phyloP scores from a whole-genome alignment of 208 protist genomes.

The Leptomonas seymouri region DNA sequence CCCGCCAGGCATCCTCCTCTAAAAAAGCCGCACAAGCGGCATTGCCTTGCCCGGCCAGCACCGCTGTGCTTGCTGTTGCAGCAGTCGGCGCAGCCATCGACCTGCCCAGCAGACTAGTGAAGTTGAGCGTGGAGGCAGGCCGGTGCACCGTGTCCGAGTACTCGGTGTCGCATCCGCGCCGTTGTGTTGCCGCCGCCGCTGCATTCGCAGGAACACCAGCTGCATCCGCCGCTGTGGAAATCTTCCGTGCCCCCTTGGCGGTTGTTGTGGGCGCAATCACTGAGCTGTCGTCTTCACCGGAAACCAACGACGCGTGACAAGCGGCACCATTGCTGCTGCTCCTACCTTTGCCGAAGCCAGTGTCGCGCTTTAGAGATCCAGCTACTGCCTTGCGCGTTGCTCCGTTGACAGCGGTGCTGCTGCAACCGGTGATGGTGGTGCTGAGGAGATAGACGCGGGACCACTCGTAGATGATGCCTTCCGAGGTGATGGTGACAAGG shows the following conservation, averaged over 20 bases:
- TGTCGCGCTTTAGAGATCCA: no score
- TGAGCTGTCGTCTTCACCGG: no score
- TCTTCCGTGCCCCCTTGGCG: neutral
- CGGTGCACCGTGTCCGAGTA: slow-evolving; percentile 11
- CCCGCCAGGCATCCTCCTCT: slow-evolving; percentile 32
- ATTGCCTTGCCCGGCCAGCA: slow-evolving; percentile 1
- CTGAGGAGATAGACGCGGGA: slow-evolving; percentile 50
- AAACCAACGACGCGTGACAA: no score
- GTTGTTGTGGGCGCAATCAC: neutral
- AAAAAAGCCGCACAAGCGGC: slow-evolving; percentile 28
- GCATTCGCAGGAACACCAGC: neutral
- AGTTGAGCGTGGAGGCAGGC: slow-evolving; percentile 4
- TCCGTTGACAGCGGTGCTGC: neutral
- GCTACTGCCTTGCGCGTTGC: neutral
- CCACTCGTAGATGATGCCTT: slow-evolving; percentile 69
- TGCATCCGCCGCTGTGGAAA: neutral
- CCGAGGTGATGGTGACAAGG: slow-evolving; percentile 52
- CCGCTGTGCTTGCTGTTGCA: neutral
- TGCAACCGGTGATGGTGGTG: neutral
- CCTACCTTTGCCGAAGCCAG: no score
- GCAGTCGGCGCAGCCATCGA: neutral
- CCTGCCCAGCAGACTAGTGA: slow-evolving; percentile 19
- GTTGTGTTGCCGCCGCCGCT: neutral
- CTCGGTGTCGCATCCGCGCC: slow-evolving; percentile 24
- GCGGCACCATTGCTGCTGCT: neutral